phyloP scores from a whole-genome alignment of 179 eudicot genomes.

The Silene noctiflora region DNA sequence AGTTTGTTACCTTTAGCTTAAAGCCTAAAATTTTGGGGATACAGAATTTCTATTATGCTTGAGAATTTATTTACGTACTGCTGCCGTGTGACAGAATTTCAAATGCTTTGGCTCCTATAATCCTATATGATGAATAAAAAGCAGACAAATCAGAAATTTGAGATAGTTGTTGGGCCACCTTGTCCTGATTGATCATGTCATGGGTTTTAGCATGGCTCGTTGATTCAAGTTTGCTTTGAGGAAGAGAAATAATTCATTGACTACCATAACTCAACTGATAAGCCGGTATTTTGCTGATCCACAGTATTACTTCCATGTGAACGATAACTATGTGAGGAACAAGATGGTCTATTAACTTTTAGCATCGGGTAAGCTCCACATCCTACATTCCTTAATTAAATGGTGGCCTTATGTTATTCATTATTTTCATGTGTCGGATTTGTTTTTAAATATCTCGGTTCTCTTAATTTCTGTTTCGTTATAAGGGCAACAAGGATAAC shows the following conservation, averaged over 20 bases:
- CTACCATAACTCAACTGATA: conserved; percentile 43
- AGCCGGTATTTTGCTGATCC: conserved; percentile 81
- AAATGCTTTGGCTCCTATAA: too few relatives aligned
- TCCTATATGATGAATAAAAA: too few relatives aligned
- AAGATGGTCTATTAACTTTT: too few relatives aligned
- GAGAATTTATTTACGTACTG: too few relatives aligned
- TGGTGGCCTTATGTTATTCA: neutral
- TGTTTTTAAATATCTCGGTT: neutral
- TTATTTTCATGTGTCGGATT: neutral
- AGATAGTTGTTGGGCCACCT: neutral
- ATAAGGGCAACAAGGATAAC: conserved; percentile 88
- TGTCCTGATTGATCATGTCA: neutral
- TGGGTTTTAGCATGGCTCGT: neutral
- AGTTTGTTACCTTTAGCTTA: too few relatives aligned
- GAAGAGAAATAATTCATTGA: neutral
- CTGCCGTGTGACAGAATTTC: too few relatives aligned
- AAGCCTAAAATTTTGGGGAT: too few relatives aligned
- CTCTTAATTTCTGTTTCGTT: neutral
- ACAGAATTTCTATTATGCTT: too few relatives aligned
- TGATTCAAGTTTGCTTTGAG: neutral
- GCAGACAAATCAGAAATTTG: too few relatives aligned
- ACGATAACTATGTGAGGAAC: conserved; percentile 83
- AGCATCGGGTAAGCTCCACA: conserved; percentile 55
- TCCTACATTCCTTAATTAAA: conserved; percentile 16
- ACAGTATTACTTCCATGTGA: conserved; percentile 86